Base-by-base conservation (phyloP, 2,329 filamentous ascomycete genomes). In the Gremmenia infestans region DNA sequence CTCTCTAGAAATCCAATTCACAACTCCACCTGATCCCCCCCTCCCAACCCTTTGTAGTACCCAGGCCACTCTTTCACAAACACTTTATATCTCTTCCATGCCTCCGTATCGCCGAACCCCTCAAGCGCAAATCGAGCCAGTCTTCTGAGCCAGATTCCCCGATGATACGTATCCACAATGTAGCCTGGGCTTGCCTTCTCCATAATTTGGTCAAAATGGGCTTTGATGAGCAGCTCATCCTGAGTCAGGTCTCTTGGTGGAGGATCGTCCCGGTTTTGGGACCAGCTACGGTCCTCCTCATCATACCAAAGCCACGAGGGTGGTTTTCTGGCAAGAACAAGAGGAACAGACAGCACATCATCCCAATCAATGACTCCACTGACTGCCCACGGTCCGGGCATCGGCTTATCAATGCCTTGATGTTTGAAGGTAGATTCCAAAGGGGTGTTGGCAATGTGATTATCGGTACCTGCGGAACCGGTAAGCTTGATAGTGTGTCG, bases 321-420 rank as follows among this genome's bases (percentile, higher is more conserved):
- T 35, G 61, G 59, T 3, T 42, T 37, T 48, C 59, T 22, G 4
- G 56, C 23, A 8, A 65, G 15, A 8, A 63, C 52, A 0, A 17
- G 37, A 1, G 62, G 62, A 1, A 60, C 57, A 9, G 63, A 58
- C 9, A 55, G 3, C 9, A 35, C 47, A 23, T 53, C 54, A 45
- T 65, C 62, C 62, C 61, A 65, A 25, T 65, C 62, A 1, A 64
- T 5, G 2, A 65, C 32, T 15, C 62, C 62, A 28, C 35, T 60
- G 12, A 64, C 51, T 1, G 11, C 40, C 61, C 61, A 63, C 23
- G 50, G 37, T 9, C 17, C 42, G 14, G 14, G 15, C 14, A 23
- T 32, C 19, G 14, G 1, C 17, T 25, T 23, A 14, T 28, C 12
- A 23, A 4, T 28, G 11, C 43, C 22, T 28, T 22, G 19, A 11